Percentiles rank a stretch among this genome's conserved stretches.
Evolutionary conservation across 1,284 basidiomycete genomes (phyloP).

Genomic region (Phellinidium pouzarii): DNA sequence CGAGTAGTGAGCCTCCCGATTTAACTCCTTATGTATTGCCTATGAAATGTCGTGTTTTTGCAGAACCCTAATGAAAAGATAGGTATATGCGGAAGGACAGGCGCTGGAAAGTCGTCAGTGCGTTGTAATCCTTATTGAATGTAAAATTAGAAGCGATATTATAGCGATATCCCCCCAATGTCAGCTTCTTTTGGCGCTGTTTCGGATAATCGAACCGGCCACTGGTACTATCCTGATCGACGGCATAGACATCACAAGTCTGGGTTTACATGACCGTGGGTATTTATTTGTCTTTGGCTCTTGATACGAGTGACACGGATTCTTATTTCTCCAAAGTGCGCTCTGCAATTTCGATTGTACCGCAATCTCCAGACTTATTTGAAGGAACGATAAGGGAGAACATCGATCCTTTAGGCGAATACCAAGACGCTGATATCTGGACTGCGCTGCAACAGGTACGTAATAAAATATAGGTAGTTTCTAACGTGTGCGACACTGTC

Average conservation of each 20-base stretch:
- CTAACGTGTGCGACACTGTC: neutral
- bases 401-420: conserved; percentile 68
- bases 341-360: conserved; percentile 81
- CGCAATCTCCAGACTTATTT: conserved; percentile 77
- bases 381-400: conserved; percentile 84
- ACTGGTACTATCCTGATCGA: conserved; percentile 80
- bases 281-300: conserved; percentile 18
- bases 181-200: conserved; percentile 58
- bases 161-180: neutral
- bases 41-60: conserved; percentile 33
- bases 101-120: conserved; percentile 88
- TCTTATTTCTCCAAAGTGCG: conserved; percentile 40
- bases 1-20: conserved; percentile 44
- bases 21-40: conserved; percentile 9
- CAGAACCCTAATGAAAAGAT: conserved; percentile 76
- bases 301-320: too few species aligned
- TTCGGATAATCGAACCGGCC: conserved; percentile 79
- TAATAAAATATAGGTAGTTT: conserved; percentile 18
- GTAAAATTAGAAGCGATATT: neutral
- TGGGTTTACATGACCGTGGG: conserved; percentile 76
- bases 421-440: conserved; percentile 81
- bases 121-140: conserved; percentile 29
- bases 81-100: conserved; percentile 83
- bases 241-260: conserved; percentile 73
- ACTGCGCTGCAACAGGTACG: conserved; percentile 66